These are phyloP conservation scores for Rhizopogon vulgaris DNA, from an alignment of 768 basidiomycete genomes.

Conservation along the genomic window DNA sequence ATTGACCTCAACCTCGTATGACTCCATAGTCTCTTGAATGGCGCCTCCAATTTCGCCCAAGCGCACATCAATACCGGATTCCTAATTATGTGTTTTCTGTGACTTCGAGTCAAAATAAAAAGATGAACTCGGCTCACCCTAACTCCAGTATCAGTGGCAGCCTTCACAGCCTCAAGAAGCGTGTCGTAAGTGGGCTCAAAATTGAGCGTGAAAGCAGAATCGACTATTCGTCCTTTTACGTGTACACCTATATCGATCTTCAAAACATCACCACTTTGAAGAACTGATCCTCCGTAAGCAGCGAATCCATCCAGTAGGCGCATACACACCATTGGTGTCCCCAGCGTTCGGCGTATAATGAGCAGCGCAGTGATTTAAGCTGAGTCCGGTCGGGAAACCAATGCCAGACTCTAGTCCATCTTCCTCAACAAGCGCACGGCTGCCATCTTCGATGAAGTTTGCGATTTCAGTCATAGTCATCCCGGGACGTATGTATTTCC, in stretches of 20 bases:
- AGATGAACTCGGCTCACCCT: conserved; percentile 40
- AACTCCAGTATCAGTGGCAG: conserved; percentile 90
- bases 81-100: conserved; percentile 39
- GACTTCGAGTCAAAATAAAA: not conserved
- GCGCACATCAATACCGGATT: conserved; percentile 93
- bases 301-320: not conserved
- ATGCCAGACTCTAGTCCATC: conserved; percentile 80
- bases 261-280: conserved; percentile 79
- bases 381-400: conserved; percentile 95
- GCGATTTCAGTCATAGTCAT: conserved; percentile 94
- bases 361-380: conserved; percentile 90
- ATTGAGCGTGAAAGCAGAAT: conserved; percentile 92
- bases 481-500: conserved; percentile 81
- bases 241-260: conserved; percentile 99
- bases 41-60: conserved; percentile 87
- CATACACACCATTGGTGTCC: conserved; percentile 65
- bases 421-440: conserved; percentile 88
- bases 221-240: conserved; percentile 89
- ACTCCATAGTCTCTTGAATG: conserved; percentile 99
- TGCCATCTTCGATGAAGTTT: conserved; percentile 88
- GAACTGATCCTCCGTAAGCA: conserved; percentile 42
- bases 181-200: conserved; percentile 90
- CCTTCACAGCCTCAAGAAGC: conserved; percentile 85
- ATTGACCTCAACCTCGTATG: conserved; percentile 92
- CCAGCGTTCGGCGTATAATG: conserved; percentile 96